A percentile compares a stretch with the other conserved stretches of the same genome.
Conservation (phyloP, 2,329 filamentous ascomycete genomes). For the Penicillium brevicompactum region DNA sequence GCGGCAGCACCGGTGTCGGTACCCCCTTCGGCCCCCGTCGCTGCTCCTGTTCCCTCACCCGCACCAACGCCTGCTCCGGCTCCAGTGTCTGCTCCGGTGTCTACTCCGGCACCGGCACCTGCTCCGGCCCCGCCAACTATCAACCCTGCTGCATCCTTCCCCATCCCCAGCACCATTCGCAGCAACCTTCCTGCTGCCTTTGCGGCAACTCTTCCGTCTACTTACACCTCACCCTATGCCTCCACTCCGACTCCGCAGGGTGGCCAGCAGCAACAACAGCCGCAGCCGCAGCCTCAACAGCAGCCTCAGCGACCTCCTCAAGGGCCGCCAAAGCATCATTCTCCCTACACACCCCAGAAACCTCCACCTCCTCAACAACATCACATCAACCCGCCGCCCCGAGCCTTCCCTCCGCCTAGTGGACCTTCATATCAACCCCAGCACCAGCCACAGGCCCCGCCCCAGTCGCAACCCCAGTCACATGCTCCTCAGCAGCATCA, state of each 20-base stretch:
- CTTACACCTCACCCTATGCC: slow-evolving; percentile 46
- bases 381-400: slow-evolving; percentile 21
- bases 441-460: slow-evolving; percentile 19
- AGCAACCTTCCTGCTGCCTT: slow-evolving; percentile 44
- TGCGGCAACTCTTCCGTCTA: slow-evolving; percentile 37
- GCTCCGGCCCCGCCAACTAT: slow-evolving; percentile 19
- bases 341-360: slow-evolving; percentile 25
- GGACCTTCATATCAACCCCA: slow-evolving; percentile 18
- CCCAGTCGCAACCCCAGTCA: slow-evolving; percentile 14
- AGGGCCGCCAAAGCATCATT: slow-evolving; percentile 26
- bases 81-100: slow-evolving; percentile 10
- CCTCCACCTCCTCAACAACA: slow-evolving; percentile 22
- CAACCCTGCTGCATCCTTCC: slow-evolving; percentile 32
- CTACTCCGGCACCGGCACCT: slow-evolving; percentile 15
- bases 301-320: slow-evolving; percentile 22
- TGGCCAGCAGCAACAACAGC: slow-evolving; percentile 27
- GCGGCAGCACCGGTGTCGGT: slow-evolving; percentile 15
- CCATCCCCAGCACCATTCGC: slow-evolving; percentile 40
- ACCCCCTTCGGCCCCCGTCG: slow-evolving; percentile 19
- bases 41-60: slow-evolving; percentile 20
- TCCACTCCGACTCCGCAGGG: slow-evolving; percentile 38
- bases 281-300: slow-evolving; percentile 29
- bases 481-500: slow-evolving; percentile 18
- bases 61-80: slow-evolving; percentile 9
- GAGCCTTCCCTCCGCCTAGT: slow-evolving; percentile 19